Conservation (phyloP, 345 rosid genomes). For the Draba incana region DNA sequence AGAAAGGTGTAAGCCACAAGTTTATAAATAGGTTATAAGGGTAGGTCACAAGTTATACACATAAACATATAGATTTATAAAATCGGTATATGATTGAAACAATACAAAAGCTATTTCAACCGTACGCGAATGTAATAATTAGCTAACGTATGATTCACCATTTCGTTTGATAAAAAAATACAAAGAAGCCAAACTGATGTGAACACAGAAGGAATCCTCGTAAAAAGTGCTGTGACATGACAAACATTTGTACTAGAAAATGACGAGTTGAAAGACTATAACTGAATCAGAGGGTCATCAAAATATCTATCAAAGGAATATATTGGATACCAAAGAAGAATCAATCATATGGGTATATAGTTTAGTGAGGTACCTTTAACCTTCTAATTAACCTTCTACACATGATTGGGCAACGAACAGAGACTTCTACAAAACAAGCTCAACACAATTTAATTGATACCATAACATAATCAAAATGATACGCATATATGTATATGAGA, state of each 20-base stretch:
- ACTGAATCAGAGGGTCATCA: constrained; percentile 32
- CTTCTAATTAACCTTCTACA: constrained; percentile 13
- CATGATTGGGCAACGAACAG: constrained; percentile 15
- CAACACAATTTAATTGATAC: constrained; percentile 14
- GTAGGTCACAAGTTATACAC: constrained; percentile 23
- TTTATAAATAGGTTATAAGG: constrained; percentile 1
- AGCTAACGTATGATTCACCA: constrained; percentile 28
- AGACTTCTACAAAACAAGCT: constrained; percentile 18
- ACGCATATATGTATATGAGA: constrained; percentile 24
- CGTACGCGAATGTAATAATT: constrained; percentile 40
- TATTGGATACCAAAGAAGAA: neutral
- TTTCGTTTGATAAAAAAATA: neutral
- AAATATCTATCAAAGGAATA: constrained; percentile 32
- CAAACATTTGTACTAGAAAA: constrained; percentile 35
- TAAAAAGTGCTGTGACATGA: constrained; percentile 39
- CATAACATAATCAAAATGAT: constrained; percentile 10
- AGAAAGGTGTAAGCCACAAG: no score
- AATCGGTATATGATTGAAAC: constrained; percentile 25
- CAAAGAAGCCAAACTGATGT: constrained; percentile 35
- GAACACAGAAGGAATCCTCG: constrained; percentile 34
- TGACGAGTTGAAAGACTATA: constrained; percentile 33
- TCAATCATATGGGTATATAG: neutral
- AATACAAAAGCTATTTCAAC: constrained; percentile 24
- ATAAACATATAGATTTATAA: constrained; percentile 17
- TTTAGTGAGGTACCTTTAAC: constrained; percentile 20